Percentiles rank a stretch among this genome's conserved stretches.
phyloP scores from a whole-genome alignment of 305 asterid species.

The Striga hermonthica region DNA sequence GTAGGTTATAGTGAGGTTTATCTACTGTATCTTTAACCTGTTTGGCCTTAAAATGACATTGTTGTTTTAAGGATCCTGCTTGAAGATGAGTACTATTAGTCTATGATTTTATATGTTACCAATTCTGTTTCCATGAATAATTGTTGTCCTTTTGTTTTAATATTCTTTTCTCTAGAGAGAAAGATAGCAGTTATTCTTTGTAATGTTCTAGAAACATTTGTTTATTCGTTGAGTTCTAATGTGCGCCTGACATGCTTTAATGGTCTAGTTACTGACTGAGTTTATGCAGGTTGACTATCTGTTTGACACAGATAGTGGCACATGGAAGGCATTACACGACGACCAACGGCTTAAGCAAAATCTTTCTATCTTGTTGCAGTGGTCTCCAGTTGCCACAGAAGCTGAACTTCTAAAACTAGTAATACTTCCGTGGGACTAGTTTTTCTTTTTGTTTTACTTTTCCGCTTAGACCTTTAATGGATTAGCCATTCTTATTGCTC shows the following conservation, averaged over 20 bases:
- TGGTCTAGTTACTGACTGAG: slow-evolving; percentile 27
- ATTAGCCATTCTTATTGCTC: slow-evolving; percentile 12
- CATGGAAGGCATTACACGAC: slow-evolving; percentile 53
- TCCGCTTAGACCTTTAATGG: neutral
- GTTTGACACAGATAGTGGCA: slow-evolving; percentile 39
- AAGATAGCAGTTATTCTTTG: slow-evolving; percentile 5
- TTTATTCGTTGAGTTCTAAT: slow-evolving; percentile 19
- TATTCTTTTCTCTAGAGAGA: slow-evolving; percentile 23
- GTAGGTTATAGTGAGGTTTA: too few relatives aligned
- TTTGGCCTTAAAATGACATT: too few relatives aligned
- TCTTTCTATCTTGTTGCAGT: slow-evolving; percentile 64
- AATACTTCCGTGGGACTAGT: slow-evolving; percentile 27
- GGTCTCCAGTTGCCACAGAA: slow-evolving; percentile 84
- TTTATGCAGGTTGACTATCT: slow-evolving; percentile 72
- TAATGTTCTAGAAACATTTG: slow-evolving; percentile 14
- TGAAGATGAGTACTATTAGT: too few relatives aligned
- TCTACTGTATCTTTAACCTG: too few relatives aligned
- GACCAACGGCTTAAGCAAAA: slow-evolving; percentile 49
- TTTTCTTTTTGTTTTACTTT: slow-evolving; percentile 10
- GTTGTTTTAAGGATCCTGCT: too few relatives aligned
- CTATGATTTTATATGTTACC: too few relatives aligned
- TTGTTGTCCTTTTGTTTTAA: slow-evolving; percentile 15
- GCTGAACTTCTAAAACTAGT: slow-evolving; percentile 83
- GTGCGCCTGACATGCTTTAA: slow-evolving; percentile 21
- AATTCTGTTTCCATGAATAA: neutral